Evolutionary conservation across 129 eudicot species (phyloP), one percentile per base, ranked within the genome.

Genomic region (Daucus carota): DNA sequence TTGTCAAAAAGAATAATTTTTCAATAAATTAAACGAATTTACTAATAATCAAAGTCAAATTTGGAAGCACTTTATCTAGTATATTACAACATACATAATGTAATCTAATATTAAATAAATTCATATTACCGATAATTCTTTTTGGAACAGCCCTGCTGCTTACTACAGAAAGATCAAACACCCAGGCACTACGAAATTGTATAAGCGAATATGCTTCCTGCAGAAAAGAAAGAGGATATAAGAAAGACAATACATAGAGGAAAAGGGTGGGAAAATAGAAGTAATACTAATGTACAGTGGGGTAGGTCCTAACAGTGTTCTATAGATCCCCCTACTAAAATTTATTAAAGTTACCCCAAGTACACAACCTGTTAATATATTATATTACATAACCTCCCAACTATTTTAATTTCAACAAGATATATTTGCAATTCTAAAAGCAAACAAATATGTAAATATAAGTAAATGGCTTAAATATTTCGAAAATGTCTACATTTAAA

Each of bases 171-270:
- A 81, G 68, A 69, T 60, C 22, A 74, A 73, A 78, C 57, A 80
- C 48, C 77, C 81, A 74, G 57, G 79, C 79, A 80, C 75, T 82
- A 90, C 38, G 96, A 93, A 75, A 88, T 85, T 81, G 92, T 86
- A 83, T 93, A 90, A 24, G 98, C 92, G 81, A 79, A 88, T 71
- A 93, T 80, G 82, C 79, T 88, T 78, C 86, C 98, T 90, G 94
- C 86, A 88, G 46, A 85, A 41, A 46, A 72, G 22, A 45, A 72
- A 73, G 33, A 68, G 9, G 72, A 48, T 42, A 62, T 52, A 24
- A 62, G 31, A 68, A 60, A 65, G 15, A 28, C 43, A 24, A 44
- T 14, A 43, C 16, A 32, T 34, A 7, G 38, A 70, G 74, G 18
- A 75, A 66, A 46, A 10, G 44, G 9, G 73, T 52, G 36, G 72